Base-by-base conservation (phyloP, 2,329 filamentous ascomycete species). In the Monilinia aucupariae region DNA sequence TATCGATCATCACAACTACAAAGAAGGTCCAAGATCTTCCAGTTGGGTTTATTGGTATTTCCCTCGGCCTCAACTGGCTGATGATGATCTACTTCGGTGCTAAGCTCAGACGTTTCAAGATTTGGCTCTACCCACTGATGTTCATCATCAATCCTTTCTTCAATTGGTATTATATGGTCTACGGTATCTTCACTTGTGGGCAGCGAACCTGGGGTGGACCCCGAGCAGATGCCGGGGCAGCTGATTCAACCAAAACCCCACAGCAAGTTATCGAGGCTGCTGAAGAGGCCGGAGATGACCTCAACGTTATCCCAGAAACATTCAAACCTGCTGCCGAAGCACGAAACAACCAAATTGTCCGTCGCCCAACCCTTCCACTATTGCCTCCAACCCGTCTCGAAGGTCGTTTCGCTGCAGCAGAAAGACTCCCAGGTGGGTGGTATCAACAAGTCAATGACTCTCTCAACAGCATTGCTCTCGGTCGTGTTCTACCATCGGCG, bases 141-240 rank as follows among this genome's bases (percentile, higher is more conserved):
- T 97, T 97, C 74, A 78, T 96, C 53, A 76, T 97, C 67, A 97
- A 97, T 73, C 93, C 94, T 0, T 96, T 97, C 73, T 92, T 97
- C 81, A 97, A 97, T 76, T 97, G 93, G 93, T 84, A 91, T 64
- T 97, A 97, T 78, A 96, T 97, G 89, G 67, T 68, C 5, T 70
- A 71, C 51, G 69, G 68, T n/a, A 70, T 69, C 13, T 71, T 69
- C 41, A 97, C 93, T 0, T 92, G 92, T 37, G 92, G 92, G 25
- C 91, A 96, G 74, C 84, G 93, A 68, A 97, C 93, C 1, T 99
- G 94, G 93, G 93, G 93, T 68, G 93, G 93, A 0, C 94, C 93
- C 13, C 85, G 93, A 71, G 92, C 91, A 1, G 93, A 97, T 75
- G 92, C 92, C 0, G 91, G 89, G 37, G 82, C 86, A 48, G 92